These are phyloP conservation scores for Oryza rufipogon DNA, from an alignment of 176 grass and related monocot species.

Conservation along the genomic window DNA sequence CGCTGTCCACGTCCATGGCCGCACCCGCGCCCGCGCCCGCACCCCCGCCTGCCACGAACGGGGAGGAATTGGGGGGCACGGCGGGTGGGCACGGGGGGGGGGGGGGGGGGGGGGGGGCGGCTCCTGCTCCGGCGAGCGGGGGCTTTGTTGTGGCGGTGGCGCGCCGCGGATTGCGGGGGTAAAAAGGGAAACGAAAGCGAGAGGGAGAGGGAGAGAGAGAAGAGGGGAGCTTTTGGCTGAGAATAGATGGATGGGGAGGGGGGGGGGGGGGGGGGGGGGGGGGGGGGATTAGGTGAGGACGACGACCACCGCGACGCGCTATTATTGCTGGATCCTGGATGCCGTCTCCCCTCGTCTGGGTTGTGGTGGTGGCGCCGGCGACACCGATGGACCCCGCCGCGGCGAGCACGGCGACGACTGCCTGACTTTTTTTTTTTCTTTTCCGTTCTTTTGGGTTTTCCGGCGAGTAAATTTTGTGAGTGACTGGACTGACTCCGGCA, in stretches of 20 bases:
- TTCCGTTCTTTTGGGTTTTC: no score
- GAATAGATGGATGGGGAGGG: neutral
- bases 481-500: neutral
- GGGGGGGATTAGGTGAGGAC: neutral
- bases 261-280: neutral
- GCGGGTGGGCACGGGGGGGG: neutral
- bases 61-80: neutral
- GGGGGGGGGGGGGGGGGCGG: neutral
- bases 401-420: neutral
- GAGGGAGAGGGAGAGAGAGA: neutral
- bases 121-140: neutral
- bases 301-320: neutral
- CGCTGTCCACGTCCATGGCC: constrained; percentile 65
- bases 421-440: neutral
- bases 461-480: no score
- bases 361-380: neutral
- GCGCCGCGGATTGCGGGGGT: constrained; percentile 35
- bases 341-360: no score
- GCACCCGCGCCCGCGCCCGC: neutral
- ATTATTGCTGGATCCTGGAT: neutral
- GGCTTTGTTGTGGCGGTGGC: constrained; percentile 26
- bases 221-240: neutral
- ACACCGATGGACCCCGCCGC: neutral
- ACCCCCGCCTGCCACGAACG: no score
- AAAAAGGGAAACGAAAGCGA: neutral